Conservation (phyloP, 805 yeast genomes). For the Metschnikowia cerradonensis region DNA sequence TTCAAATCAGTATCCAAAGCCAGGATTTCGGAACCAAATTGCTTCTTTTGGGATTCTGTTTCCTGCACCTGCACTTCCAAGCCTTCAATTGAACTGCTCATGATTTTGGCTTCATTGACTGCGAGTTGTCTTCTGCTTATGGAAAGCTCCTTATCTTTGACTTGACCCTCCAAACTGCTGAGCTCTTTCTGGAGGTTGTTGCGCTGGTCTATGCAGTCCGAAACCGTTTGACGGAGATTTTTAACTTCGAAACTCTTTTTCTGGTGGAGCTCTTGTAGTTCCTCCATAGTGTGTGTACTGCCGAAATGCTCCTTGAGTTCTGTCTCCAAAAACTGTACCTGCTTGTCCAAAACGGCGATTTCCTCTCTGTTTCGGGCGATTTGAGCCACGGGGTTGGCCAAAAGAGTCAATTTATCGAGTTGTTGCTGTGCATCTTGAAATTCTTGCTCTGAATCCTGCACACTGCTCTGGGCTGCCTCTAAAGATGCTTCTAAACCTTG, state of each 20-base stretch:
- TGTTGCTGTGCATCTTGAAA: background rate
- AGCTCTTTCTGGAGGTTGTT: slow-evolving; percentile 44
- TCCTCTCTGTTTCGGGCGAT: slow-evolving; percentile 32
- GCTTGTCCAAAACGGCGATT: slow-evolving; percentile 20
- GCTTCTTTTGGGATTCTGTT: slow-evolving; percentile 17
- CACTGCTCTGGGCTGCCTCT: background rate
- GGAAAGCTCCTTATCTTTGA: slow-evolving; percentile 50
- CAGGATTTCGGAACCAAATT: slow-evolving; percentile 16
- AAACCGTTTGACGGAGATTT: slow-evolving; percentile 30
- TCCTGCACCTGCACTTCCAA: slow-evolving; percentile 37
- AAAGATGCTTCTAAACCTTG: background rate
- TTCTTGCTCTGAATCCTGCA: background rate
- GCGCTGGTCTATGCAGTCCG: slow-evolving; percentile 35
- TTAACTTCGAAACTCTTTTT: slow-evolving; percentile 38
- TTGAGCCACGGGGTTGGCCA: slow-evolving; percentile 30
- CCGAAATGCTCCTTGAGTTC: slow-evolving; percentile 39
- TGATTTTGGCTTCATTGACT: slow-evolving; percentile 34
- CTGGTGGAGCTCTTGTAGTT: slow-evolving; percentile 43
- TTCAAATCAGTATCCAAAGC: background rate
- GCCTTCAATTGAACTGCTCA: slow-evolving; percentile 24
- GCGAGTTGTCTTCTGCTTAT: slow-evolving; percentile 53
- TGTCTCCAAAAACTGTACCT: slow-evolving; percentile 24
- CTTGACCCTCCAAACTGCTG: slow-evolving; percentile 42
- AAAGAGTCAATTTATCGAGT: slow-evolving; percentile 8
- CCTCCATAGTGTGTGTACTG: slow-evolving; percentile 33